These are phyloP conservation scores for Paspalum notatum DNA, from an alignment of 176 grass and related monocot genomes.

Conservation along the genomic window DNA sequence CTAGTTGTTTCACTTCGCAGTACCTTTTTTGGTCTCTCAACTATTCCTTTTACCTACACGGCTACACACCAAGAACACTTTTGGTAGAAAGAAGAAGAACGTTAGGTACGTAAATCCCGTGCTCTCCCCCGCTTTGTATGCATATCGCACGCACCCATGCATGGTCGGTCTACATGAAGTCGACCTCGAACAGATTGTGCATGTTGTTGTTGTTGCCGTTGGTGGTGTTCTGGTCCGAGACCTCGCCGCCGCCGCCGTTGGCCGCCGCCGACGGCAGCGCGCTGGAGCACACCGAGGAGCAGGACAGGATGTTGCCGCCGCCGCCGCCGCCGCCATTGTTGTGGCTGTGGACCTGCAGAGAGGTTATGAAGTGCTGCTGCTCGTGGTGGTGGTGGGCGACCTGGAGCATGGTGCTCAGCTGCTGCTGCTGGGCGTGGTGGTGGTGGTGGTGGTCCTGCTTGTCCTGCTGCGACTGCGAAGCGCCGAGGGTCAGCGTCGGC, in stretches of 20 bases:
- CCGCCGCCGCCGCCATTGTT: not conserved
- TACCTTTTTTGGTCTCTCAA: constrained; percentile 12
- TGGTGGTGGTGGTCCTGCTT: constrained; percentile 19
- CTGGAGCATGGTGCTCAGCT: constrained; percentile 43
- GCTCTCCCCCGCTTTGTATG: not conserved
- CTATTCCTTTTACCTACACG: constrained; percentile 43
- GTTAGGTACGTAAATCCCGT: not conserved
- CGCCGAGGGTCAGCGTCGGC: constrained; percentile 55
- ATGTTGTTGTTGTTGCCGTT: constrained; percentile 20
- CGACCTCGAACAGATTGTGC: constrained; percentile 57
- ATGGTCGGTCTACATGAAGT: constrained; percentile 50
- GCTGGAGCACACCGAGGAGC: constrained; percentile 51
- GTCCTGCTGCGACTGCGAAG: no score
- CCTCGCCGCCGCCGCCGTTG: constrained; percentile 22
- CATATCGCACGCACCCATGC: not conserved
- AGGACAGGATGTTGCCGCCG: constrained; percentile 51
- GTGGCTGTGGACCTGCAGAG: constrained; percentile 27
- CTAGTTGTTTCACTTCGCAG: not conserved
- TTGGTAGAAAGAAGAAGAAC: not conserved
- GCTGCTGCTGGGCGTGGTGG: not conserved
- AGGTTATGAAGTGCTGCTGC: constrained; percentile 42
- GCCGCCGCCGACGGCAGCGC: constrained; percentile 31
- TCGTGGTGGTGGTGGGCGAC: constrained; percentile 24
- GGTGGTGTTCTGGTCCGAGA: constrained; percentile 45
- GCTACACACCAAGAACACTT: constrained; percentile 40